Evolutionary conservation across 306 rosid species (phyloP).

Genomic region (Heteromeles arbutifolia): DNA sequence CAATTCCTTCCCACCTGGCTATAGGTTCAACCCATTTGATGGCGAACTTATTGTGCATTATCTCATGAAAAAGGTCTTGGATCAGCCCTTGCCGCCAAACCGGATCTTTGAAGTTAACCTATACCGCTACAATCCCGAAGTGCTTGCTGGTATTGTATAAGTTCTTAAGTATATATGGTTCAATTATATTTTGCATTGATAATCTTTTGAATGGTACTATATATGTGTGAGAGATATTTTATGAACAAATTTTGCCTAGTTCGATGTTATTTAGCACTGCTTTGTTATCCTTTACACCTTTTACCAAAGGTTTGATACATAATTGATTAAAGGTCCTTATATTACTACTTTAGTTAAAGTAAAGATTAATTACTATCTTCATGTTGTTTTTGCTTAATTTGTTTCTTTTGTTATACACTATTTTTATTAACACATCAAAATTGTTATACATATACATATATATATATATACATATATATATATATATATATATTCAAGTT

Average conservation of each 20-base stretch:
- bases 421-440: background rate
- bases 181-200: no score
- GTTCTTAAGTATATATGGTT: background rate
- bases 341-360: background rate
- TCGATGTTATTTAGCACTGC: background rate
- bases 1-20: background rate
- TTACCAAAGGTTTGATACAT: background rate
- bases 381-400: no score
- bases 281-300: background rate
- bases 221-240: background rate
- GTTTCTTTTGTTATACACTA: background rate
- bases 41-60: slow-evolving; percentile 4
- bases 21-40: slow-evolving; percentile 11
- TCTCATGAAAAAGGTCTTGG: background rate
- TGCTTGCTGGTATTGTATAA: slow-evolving; percentile 6
- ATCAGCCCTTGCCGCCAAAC: background rate
- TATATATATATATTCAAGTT: background rate
- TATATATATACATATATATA: no score
- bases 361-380: background rate
- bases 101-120: slow-evolving; percentile 13
- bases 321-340: background rate
- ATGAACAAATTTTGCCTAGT: background rate
- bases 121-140: slow-evolving; percentile 7
- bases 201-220: background rate
- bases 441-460: no score